Conservation (phyloP, 495 filamentous ascomycete species). For the Hypoxylon trugodes region DNA sequence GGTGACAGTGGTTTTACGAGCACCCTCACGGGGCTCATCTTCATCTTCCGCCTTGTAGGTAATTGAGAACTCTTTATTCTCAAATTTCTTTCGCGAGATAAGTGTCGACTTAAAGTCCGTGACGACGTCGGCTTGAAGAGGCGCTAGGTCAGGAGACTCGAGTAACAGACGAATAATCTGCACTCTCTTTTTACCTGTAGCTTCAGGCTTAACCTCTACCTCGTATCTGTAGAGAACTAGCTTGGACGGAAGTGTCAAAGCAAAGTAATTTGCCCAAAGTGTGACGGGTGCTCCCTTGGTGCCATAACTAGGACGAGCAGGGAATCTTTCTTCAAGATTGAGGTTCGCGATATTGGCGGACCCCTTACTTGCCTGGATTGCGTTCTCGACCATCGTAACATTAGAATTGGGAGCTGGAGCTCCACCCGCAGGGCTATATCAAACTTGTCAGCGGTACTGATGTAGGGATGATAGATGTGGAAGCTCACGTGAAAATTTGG, state of each 20-base stretch:
- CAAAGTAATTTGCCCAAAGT: slow-evolving; percentile 64
- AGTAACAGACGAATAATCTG: slow-evolving; percentile 60
- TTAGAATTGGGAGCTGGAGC: background rate
- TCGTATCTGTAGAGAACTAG: slow-evolving; percentile 54
- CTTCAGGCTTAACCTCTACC: slow-evolving; percentile 46
- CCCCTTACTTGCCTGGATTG: slow-evolving; percentile 2
- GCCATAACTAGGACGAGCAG: slow-evolving; percentile 60
- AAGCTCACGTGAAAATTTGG: too few relatives aligned
- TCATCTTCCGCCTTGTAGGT: slow-evolving; percentile 29
- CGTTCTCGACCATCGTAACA: slow-evolving; percentile 1
- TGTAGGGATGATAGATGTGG: too few relatives aligned
- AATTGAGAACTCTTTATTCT: slow-evolving; percentile 45
- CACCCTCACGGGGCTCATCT: slow-evolving; percentile 45
- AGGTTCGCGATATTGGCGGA: background rate
- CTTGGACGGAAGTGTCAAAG: slow-evolving; percentile 47
- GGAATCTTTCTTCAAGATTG: slow-evolving; percentile 27
- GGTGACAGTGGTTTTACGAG: slow-evolving; percentile 51
- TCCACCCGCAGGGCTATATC: background rate
- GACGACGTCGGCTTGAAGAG: slow-evolving; percentile 47
- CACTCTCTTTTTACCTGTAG: slow-evolving; percentile 53
- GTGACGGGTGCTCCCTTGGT: slow-evolving; percentile 52
- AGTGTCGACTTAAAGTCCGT: slow-evolving; percentile 61
- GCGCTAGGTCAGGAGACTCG: slow-evolving; percentile 39
- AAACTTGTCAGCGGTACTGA: too few relatives aligned
- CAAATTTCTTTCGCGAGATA: slow-evolving; percentile 52